phyloP scores from a whole-genome alignment of 208 protist species.

The Eutreptiella sp. region DNA sequence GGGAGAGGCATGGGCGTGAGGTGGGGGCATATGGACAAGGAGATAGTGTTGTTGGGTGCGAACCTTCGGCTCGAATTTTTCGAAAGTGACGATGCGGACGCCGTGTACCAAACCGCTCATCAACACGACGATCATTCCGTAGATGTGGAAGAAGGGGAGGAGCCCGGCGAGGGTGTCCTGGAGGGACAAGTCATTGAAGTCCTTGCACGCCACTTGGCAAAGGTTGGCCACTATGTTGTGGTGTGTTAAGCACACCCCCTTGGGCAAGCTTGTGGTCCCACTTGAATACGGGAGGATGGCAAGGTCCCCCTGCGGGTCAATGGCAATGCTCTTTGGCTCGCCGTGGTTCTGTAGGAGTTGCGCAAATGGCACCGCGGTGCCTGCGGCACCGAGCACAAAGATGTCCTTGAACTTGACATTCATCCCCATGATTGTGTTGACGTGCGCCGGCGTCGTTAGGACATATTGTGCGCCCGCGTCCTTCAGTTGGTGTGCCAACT shows the following conservation, averaged over 20 bases:
- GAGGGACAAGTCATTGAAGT: slow-evolving; percentile 32
- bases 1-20: too few relatives aligned
- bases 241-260: slow-evolving; percentile 89
- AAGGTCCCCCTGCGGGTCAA: slow-evolving; percentile 1
- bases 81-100: slow-evolving; percentile 44
- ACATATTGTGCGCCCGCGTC: slow-evolving; percentile 12
- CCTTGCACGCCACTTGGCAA: slow-evolving; percentile 45
- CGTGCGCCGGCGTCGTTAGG: background rate
- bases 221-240: slow-evolving; percentile 75
- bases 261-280: slow-evolving; percentile 81
- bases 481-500: slow-evolving; percentile 21
- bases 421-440: too few relatives aligned
- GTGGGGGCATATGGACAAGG: too few relatives aligned
- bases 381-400: too few relatives aligned
- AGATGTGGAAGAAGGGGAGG: slow-evolving; percentile 71
- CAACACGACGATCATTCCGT: slow-evolving; percentile 53
- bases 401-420: too few relatives aligned
- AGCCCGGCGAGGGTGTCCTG: slow-evolving; percentile 33
- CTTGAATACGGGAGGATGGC: slow-evolving; percentile 41
- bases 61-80: slow-evolving; percentile 49
- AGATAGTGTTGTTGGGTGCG: too few relatives aligned
- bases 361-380: too few relatives aligned
- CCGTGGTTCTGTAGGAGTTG: too few relatives aligned
- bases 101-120: slow-evolving; percentile 28
- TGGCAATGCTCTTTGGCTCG: background rate